These are phyloP conservation scores for Petrea volubilis DNA, from an alignment of 257 asterid species.

Conservation along the genomic window DNA sequence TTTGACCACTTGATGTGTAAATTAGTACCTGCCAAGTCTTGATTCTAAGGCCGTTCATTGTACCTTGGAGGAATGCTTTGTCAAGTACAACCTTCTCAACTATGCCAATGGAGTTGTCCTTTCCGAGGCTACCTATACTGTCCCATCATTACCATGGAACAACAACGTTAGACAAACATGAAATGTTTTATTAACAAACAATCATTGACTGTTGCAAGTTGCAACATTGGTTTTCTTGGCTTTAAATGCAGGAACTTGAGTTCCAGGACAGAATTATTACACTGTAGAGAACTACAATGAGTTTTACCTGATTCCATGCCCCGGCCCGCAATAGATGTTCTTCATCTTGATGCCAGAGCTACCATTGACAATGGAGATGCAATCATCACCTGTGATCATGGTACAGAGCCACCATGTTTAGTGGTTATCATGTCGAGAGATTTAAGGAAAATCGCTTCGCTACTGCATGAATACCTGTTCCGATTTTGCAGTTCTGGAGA, in stretches of 20 bases:
- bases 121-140: conserved; percentile 99
- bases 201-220: neutral
- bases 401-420: neutral
- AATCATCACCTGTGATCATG: conserved; percentile 70
- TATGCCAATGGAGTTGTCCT: conserved; percentile 69
- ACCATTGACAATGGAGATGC: conserved; percentile 84
- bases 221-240: conserved; percentile 2
- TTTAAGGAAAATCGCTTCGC: neutral
- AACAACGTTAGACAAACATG: neutral
- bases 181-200: neutral
- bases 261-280: neutral
- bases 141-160: conserved; percentile 23
- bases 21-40: conserved; percentile 93
- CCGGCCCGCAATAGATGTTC: conserved; percentile 85
- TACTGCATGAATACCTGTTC: conserved; percentile 60
- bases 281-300: neutral
- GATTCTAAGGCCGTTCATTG: conserved; percentile 91
- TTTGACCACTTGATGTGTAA: neutral
- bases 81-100: conserved; percentile 73
- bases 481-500: conserved; percentile 81
- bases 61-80: conserved; percentile 61
- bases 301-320: conserved; percentile 89
- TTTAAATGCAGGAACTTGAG: conserved; percentile 5
- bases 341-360: conserved; percentile 78
- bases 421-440: neutral